These are phyloP conservation scores for Sonneratia caseolaris DNA, from an alignment of 345 rosid genomes.

Conservation along the genomic window DNA sequence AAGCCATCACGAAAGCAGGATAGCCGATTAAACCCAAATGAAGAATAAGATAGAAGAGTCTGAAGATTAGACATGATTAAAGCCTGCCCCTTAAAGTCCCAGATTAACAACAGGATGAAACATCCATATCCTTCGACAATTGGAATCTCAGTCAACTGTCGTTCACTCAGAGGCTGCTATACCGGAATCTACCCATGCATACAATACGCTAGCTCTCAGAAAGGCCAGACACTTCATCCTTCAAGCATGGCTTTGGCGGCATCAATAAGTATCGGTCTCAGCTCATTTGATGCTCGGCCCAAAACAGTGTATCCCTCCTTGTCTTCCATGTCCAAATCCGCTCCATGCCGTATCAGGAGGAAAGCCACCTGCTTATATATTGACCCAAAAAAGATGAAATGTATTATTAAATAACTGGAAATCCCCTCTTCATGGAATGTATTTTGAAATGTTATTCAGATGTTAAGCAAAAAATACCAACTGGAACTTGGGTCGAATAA, in stretches of 20 bases:
- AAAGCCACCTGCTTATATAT: constrained; percentile 52
- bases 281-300: constrained; percentile 58
- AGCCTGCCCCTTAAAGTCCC: neutral
- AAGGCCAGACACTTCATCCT: constrained; percentile 27
- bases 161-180: neutral
- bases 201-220: neutral
- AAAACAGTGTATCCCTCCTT: constrained; percentile 91
- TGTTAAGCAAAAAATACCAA: neutral
- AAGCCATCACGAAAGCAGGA: no score
- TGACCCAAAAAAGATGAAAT: neutral
- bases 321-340: constrained; percentile 80
- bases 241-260: constrained; percentile 79
- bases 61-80: neutral
- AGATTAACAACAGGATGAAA: neutral
- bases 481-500: neutral
- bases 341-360: constrained; percentile 77
- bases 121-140: neutral
- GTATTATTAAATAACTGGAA: neutral
- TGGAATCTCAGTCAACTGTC: neutral
- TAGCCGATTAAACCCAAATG: neutral
- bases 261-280: constrained; percentile 52
- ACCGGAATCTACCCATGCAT: no score
- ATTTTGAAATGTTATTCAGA: neutral
- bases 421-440: neutral
- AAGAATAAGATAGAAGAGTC: neutral